Base-by-base conservation (phyloP, 176 grass and related monocot genomes). In the Pontederia crassipes region DNA sequence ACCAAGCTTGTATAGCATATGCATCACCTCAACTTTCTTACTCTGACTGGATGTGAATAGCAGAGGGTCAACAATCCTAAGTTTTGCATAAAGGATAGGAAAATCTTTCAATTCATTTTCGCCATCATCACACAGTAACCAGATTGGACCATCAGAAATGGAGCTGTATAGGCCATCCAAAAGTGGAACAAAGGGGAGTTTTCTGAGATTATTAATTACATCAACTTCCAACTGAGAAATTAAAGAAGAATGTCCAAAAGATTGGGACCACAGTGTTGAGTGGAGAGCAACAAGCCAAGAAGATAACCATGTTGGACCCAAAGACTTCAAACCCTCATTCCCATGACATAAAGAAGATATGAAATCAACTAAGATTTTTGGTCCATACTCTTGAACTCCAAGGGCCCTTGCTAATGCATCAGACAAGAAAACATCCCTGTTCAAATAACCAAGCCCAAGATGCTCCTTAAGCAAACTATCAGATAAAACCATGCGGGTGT, bases 131-230 rank as follows among this genome's bases (percentile, higher is more conserved):
- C 73, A 80, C 15, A 83, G 83, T 61, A 97, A 78, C 92, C 92
- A 97, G 77, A 97, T 88, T 65, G 81, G 74, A 14, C 81, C 84
- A 85, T 91, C 86, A 65, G 78, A 73, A 67, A 85, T 53, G 29
- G 92, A 97, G 71, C 81, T 81, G 78, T 74, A 84, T 24, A 87
- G 91, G 51, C 87, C 87, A 76, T 97, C 83, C 70, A 76, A 88
- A 80, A 97, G 86, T 40, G 92, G 92, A 68, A 97, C 78, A 26
- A 89, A 75, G 55, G 76, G 84, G 72, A 97, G 63, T 80, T 88
- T 88, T 61, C 76, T 88, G 62, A 97, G 47, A 61, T 46, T 66
- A 75, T 68, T 55, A 65, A 90, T 79, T 67, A 88, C 65, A 75
- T 83, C 80, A 65, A 72, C 55, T 85, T 91, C 92, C 1, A 80